Evolutionary conservation across 179 eudicot genomes (phyloP), one percentile per base, ranked within the genome.

Genomic region (Pouteria campechiana): DNA sequence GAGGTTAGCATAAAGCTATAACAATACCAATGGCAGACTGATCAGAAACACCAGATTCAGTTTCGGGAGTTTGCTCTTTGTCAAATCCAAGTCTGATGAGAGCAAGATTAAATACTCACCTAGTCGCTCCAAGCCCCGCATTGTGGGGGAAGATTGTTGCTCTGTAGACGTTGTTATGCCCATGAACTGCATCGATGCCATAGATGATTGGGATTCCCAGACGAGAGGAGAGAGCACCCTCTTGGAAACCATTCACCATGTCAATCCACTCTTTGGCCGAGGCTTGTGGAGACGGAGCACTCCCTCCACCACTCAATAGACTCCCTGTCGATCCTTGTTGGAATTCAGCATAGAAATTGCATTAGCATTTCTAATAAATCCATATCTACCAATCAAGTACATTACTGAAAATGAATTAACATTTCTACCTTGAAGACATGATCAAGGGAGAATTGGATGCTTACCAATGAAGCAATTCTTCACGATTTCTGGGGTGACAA

Each of bases 111-210:
- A 9, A 17, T 10, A 45, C 48, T 62, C 70, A 59, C 97, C 97
- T 78, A 29, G 94, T 80, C 31, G 87, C 88, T 39, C 94, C 97
- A 38, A 88, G 70, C n/a, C 94, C 97, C 2, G 80, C 56, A 50
- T 88, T 88, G 48, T 88, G 97, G 6, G 94, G 97, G 50, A 88
- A 88, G 27, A 84, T 61, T 6, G 97, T 88, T 45, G 97, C 94
- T 29, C 75, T 80, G 46, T 74, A 80, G 22, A 88, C 97, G 64
- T 73, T 83, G 63, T 69, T 70, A 69, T 88, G 83, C 27, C 97
- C 97, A 49, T 88, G 94, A 55, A 84, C 82, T 25, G 94, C 97
- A 67, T 88, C 97, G 48, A 84, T 88, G 36, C 95, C 97, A 57
- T 84, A 88, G 22, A 84, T 73, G 80, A 80, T 80, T 22, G 97